Conservation (phyloP, 768 basidiomycete species). For the Lentinula boryana region DNA sequence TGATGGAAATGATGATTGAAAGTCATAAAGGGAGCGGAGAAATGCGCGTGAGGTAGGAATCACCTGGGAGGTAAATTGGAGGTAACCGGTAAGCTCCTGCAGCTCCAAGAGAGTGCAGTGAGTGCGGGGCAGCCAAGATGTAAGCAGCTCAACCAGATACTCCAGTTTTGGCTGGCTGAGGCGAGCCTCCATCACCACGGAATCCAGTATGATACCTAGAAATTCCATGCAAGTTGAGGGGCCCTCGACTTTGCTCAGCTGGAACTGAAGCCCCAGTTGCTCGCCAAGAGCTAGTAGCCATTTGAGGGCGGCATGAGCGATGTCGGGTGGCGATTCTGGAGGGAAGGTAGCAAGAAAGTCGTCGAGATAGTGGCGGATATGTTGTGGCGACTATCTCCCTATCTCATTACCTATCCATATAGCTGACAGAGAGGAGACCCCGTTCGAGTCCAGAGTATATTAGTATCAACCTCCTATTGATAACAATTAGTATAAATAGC, state of each 20-base stretch:
- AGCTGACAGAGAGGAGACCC: no score
- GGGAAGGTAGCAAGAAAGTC: no score
- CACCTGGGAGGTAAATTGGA: background rate
- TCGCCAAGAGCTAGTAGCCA: slow-evolving; percentile 1
- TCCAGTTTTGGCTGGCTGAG: background rate
- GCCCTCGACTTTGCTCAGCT: slow-evolving; percentile 9
- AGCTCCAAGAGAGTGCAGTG: slow-evolving; percentile 10
- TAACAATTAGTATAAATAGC: no score
- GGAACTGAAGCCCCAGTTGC: slow-evolving; percentile 12
- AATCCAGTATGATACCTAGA: slow-evolving; percentile 10
- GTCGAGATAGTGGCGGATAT: no score
- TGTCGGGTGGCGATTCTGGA: no score
- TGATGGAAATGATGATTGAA: background rate
- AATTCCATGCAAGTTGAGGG: background rate
- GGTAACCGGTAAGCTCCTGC: slow-evolving; percentile 5
- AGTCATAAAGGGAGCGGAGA: background rate
- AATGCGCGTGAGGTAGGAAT: background rate
- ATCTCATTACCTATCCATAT: no score
- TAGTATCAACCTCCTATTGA: no score
- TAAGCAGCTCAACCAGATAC: background rate
- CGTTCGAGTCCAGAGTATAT: no score
- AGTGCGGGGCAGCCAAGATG: background rate
- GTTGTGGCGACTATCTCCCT: no score
- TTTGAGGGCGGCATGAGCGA: background rate
- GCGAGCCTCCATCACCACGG: slow-evolving; percentile 13